These are phyloP conservation scores for Tuber indicum DNA, from an alignment of 495 filamentous ascomycete genomes.

Conservation along the genomic window DNA sequence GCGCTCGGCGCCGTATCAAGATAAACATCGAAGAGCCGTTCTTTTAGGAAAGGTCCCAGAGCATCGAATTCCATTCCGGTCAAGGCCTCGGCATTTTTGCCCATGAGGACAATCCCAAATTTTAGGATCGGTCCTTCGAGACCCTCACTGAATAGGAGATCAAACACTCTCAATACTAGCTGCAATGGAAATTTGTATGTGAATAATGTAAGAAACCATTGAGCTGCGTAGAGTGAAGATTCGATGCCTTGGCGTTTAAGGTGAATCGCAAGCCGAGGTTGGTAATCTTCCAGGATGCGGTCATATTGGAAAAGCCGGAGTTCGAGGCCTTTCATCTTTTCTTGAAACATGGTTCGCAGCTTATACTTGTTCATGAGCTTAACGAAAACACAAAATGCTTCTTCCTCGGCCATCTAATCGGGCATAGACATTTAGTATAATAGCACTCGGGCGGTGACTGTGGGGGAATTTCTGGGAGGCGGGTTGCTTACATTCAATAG, in stretches of 20 bases:
- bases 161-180: constrained; percentile 91
- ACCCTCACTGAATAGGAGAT: constrained; percentile 91
- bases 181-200: constrained; percentile 97
- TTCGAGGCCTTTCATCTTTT: constrained; percentile 94
- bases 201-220: constrained; percentile 99
- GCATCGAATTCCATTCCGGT: constrained; percentile 84
- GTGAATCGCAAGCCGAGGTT: constrained; percentile 92
- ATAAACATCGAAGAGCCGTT: constrained; percentile 90
- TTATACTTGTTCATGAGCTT: constrained; percentile 95
- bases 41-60: constrained; percentile 83
- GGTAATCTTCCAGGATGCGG: constrained; percentile 84
- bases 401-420: constrained; percentile 84
- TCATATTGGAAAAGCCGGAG: constrained; percentile 92
- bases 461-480: background rate
- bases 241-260: constrained; percentile 79
- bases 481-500: constrained; percentile 73
- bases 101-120: constrained; percentile 91
- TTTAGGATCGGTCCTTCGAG: constrained; percentile 82
- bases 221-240: constrained; percentile 90
- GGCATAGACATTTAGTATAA: constrained; percentile 15
- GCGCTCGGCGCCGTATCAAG: constrained; percentile 87
- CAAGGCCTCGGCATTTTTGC: constrained; percentile 75
- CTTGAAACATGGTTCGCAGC: constrained; percentile 84
- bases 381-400: constrained; percentile 89
- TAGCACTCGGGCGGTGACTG: background rate